These are phyloP conservation scores for Blastobotrys indianensis DNA, from an alignment of 1,139 yeast species.

Conservation along the genomic window DNA sequence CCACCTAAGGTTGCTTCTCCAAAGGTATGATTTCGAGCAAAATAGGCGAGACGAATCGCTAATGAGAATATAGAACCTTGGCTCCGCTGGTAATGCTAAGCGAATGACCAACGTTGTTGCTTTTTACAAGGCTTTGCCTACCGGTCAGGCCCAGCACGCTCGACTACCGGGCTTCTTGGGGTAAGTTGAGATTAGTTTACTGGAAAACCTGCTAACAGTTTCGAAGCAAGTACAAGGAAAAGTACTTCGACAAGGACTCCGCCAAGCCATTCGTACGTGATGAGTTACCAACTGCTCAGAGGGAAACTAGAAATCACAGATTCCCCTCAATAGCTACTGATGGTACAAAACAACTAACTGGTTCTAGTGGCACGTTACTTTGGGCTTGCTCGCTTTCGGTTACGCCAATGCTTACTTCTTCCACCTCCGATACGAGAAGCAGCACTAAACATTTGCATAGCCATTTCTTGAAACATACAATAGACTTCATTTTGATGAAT, in stretches of 20 bases:
- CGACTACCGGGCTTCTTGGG: conserved; percentile 16
- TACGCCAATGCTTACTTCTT: conserved; percentile 92
- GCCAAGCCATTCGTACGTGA: conserved; percentile 51
- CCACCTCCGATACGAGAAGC: conserved; percentile 61
- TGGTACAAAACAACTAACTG: too few species aligned
- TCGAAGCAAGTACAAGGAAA: conserved; percentile 49
- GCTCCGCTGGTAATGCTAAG: conserved; percentile 93
- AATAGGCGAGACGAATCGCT: neutral
- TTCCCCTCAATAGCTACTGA: too few species aligned
- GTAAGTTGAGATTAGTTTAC: neutral
- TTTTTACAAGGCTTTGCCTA: conserved; percentile 94
- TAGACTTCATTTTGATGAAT: neutral
- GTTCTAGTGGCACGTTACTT: conserved; percentile 56
- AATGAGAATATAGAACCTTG: conserved; percentile 56
- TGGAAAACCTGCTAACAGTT: conserved; percentile 4
- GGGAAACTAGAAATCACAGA: neutral
- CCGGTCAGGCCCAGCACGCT: conserved; percentile 46
- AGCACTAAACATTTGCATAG: conserved; percentile 7
- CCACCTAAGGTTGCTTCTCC: conserved; percentile 99
- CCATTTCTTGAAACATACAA: neutral
- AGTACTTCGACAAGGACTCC: conserved; percentile 63
- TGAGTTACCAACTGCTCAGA: neutral
- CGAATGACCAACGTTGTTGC: conserved; percentile 93
- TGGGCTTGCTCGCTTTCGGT: conserved; percentile 67
- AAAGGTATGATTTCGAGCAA: conserved; percentile 47